These are phyloP conservation scores for Termitomyces sp. DNA, from an alignment of 768 basidiomycete species.

Conservation along the genomic window DNA sequence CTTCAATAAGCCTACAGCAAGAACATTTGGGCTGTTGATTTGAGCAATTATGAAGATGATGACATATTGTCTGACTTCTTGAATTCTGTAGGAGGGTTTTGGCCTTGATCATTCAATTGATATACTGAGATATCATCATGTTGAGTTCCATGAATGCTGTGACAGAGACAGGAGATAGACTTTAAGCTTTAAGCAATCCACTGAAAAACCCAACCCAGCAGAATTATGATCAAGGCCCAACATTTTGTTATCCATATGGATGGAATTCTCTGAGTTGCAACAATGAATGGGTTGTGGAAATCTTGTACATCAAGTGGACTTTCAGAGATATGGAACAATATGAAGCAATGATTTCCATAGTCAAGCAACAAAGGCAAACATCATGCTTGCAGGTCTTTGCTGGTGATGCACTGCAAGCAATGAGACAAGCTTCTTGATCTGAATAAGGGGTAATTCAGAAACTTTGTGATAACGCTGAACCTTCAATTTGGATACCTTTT, in stretches of 20 bases:
- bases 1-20: conserved; percentile 22
- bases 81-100: conserved; percentile 4
- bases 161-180: conserved; percentile 5
- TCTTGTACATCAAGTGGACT: conserved; percentile 26
- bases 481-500: conserved; percentile 21
- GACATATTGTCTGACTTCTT: conserved; percentile 18
- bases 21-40: conserved; percentile 1
- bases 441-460: background rate
- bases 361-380: conserved; percentile 37
- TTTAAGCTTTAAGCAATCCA: conserved; percentile 7
- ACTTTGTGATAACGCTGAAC: background rate
- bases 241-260: conserved; percentile 28
- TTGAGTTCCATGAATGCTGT: conserved; percentile 9
- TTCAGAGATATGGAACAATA: conserved; percentile 33
- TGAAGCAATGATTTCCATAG: conserved; percentile 39
- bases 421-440: conserved; percentile 30
- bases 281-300: conserved; percentile 31
- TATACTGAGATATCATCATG: conserved; percentile 7
- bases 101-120: conserved; percentile 13
- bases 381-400: conserved; percentile 27
- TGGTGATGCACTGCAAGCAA: conserved; percentile 14
- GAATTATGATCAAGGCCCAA: conserved; percentile 23
- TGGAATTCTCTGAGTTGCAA: conserved; percentile 25
- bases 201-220: conserved; percentile 9
- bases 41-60: conserved; percentile 17